A percentile compares a stretch with the other conserved stretches of the same genome.
phyloP scores from a whole-genome alignment of 2,329 filamentous ascomycete species.

The Aspergillus quadricinctus region DNA sequence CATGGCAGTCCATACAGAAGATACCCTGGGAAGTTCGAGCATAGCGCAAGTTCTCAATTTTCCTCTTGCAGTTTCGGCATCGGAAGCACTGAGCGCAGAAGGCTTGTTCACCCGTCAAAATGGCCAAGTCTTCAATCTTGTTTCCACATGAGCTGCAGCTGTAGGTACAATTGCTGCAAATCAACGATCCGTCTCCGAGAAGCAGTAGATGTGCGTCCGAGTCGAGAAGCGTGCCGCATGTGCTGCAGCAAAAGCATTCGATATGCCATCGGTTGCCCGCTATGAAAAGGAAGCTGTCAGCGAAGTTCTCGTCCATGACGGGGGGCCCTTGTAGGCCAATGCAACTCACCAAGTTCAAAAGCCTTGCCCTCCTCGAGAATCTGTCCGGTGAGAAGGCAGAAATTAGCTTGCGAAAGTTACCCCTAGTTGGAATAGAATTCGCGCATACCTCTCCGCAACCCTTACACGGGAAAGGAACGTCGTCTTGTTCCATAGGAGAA shows the following conservation, averaged over 20 bases:
- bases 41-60: slow-evolving; percentile 97
- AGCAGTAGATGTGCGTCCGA: slow-evolving; percentile 96
- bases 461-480: slow-evolving; percentile 80
- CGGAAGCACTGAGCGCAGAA: slow-evolving; percentile 97
- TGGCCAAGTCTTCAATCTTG: slow-evolving; percentile 97
- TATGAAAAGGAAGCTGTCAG: slow-evolving; percentile 41
- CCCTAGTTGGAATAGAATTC: not conserved
- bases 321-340: slow-evolving; percentile 3
- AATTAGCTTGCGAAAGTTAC: not conserved
- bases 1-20: slow-evolving; percentile 98
- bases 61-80: slow-evolving; percentile 96
- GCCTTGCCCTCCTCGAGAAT: slow-evolving; percentile 98
- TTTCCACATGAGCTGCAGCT: slow-evolving; percentile 94
- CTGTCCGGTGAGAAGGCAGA: slow-evolving; percentile 45
- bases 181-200: slow-evolving; percentile 93
- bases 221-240: slow-evolving; percentile 90
- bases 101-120: slow-evolving; percentile 94
- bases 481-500: slow-evolving; percentile 69
- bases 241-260: slow-evolving; percentile 97
- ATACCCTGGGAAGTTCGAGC: slow-evolving; percentile 96
- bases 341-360: slow-evolving; percentile 78
- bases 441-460: slow-evolving; percentile 77
- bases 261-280: slow-evolving; percentile 98
- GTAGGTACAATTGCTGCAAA: slow-evolving; percentile 99
- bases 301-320: slow-evolving; percentile 12